Percentiles rank a stretch among this genome's conserved stretches.
These are phyloP conservation scores for Candida argentea DNA, from an alignment of 805 yeast species.

Conservation along the genomic window DNA sequence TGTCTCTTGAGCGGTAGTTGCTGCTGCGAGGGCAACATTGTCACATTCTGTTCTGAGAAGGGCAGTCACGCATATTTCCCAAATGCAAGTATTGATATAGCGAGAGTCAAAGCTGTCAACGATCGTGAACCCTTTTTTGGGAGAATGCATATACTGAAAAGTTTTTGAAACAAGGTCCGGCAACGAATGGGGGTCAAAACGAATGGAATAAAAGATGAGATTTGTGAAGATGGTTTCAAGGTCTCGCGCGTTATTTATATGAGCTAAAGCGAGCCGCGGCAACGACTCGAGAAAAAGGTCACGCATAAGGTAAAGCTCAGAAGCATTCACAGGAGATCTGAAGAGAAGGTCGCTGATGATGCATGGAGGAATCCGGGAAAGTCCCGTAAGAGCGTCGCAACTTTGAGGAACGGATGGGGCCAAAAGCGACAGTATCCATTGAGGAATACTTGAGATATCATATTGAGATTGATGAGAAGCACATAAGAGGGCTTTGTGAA, in stretches of 20 bases:
- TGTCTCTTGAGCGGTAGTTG: constrained; percentile 20
- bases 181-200: constrained; percentile 13
- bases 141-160: constrained; percentile 10
- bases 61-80: constrained; percentile 16
- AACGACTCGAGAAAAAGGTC: constrained; percentile 26
- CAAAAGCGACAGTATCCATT: constrained; percentile 26
- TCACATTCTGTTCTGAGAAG: constrained; percentile 1
- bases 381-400: constrained; percentile 20
- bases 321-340: constrained; percentile 23
- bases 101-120: constrained; percentile 8
- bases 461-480: not conserved
- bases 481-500: constrained; percentile 2
- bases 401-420: constrained; percentile 22
- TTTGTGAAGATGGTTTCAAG: constrained; percentile 15
- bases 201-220: constrained; percentile 17
- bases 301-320: constrained; percentile 23
- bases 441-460: constrained; percentile 5
- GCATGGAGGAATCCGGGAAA: constrained; percentile 26
- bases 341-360: constrained; percentile 27
- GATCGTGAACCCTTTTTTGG: constrained; percentile 12
- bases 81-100: constrained; percentile 14
- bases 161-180: constrained; percentile 11
- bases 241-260: constrained; percentile 11
- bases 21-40: constrained; percentile 2
- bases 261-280: constrained; percentile 12